phyloP scores from a whole-genome alignment of 768 basidiomycete genomes.

The Tremella fuciformis region DNA sequence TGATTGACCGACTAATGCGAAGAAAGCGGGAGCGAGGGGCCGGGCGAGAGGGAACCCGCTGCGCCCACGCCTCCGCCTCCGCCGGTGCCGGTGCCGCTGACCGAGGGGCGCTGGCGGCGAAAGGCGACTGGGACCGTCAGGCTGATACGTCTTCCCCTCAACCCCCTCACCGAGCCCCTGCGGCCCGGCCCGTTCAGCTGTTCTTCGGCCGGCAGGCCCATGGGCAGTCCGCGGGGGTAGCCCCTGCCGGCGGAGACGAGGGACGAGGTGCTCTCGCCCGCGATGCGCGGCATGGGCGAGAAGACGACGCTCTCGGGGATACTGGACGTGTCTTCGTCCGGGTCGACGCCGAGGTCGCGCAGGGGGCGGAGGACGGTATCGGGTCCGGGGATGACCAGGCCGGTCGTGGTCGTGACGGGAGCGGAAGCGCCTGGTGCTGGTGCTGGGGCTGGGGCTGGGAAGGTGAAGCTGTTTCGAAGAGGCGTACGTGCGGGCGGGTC shows the following conservation, averaged over 20 bases:
- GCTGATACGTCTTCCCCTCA: neutral
- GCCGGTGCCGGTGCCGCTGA: no score
- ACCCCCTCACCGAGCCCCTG: neutral
- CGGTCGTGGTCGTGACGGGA: neutral
- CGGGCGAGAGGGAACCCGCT: no score
- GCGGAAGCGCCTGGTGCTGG: neutral
- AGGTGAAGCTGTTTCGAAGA: neutral
- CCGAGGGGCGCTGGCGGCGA: no score
- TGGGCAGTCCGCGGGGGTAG: neutral
- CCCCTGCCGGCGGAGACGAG: conserved; percentile 9
- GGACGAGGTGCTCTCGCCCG: conserved; percentile 7
- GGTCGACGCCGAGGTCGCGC: no score
- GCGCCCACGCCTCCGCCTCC: no score
- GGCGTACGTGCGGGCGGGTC: conserved; percentile 21
- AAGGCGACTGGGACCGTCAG: neutral
- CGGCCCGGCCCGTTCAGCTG: neutral
- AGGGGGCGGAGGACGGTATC: no score
- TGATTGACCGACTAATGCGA: no score
- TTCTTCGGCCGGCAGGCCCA: conserved; percentile 2
- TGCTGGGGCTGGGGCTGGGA: neutral
- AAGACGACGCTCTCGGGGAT: conserved; percentile 5
- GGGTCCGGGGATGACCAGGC: no score
- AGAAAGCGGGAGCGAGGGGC: no score
- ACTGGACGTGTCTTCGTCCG: neutral
- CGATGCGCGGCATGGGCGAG: neutral